These are phyloP conservation scores for Excoecaria cochinchinensis DNA, from an alignment of 345 rosid species.

Conservation along the genomic window DNA sequence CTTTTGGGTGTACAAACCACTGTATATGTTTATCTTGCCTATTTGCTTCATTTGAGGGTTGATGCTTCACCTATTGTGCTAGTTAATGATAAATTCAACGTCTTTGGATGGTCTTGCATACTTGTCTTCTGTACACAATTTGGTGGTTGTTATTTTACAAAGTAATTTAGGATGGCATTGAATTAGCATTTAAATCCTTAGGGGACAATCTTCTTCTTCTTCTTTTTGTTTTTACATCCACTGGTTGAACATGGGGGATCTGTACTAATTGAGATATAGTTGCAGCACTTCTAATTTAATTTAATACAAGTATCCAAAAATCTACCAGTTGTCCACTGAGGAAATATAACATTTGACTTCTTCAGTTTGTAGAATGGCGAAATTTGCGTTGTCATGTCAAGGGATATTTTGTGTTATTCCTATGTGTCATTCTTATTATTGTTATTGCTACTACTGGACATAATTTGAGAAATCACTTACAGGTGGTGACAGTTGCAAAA, in stretches of 20 bases:
- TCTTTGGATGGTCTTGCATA: background rate
- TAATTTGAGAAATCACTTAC: constrained; percentile 14
- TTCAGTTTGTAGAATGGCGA: background rate
- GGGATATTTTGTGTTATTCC: background rate
- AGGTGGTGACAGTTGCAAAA: constrained; percentile 72
- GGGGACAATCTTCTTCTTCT: background rate
- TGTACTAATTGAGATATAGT: background rate
- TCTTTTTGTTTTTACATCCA: background rate
- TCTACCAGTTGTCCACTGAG: background rate
- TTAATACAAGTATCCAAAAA: background rate
- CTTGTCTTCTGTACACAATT: too few relatives aligned
- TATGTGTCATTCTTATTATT: background rate
- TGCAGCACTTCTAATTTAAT: background rate
- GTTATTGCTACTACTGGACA: background rate
- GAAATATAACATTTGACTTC: background rate
- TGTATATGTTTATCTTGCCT: background rate
- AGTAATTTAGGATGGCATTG: too few relatives aligned
- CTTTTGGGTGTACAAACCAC: background rate
- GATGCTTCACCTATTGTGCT: background rate
- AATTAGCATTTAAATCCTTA: background rate
- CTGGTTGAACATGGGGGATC: background rate
- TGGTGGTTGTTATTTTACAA: too few relatives aligned
- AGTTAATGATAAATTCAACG: background rate
- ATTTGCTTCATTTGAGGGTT: constrained; percentile 1
- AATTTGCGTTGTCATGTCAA: background rate